Evolutionary conservation across 2,329 filamentous ascomycete genomes (phyloP), one percentile per base, ranked within the genome.

Genomic region (Ophiosphaerella herpotricha): DNA sequence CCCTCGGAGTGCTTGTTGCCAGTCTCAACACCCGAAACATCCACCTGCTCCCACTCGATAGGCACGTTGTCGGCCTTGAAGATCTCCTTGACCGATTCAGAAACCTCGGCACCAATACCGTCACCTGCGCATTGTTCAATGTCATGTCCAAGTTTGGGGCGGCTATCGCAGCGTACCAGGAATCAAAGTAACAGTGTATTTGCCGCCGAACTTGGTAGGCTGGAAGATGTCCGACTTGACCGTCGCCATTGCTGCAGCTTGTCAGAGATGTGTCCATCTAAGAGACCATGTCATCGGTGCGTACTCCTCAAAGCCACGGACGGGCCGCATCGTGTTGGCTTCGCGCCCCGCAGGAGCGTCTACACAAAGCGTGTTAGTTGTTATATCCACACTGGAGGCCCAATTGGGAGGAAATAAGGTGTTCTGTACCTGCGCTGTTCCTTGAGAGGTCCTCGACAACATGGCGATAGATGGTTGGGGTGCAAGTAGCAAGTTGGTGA

Each of bases 11-110:
- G 88, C 78, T 91, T 91, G 75, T 85, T 84, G 70, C 89, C 89
- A 53, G 87, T 85, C 74, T 93, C 90, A 61, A 97, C 84, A 77
- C 94, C 94, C 24, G 90, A 91, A 39, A 96, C 93, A 74, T 97
- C 92, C 68, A 99, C 85, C 82, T 97, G 92, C 79, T 99, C 94
- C 93, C 94, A 97, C 79, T 97, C 91, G 70, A 99, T 87, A 71
- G 94, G 94, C 46, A 97, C 93, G 75, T 96, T 97, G 82, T 97
- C 93, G 75, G 93, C 92, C 86, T 97, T 97, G 88, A 97, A 97
- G 77, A 99, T 89, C 65, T 93, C 95, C 87, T 97, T 96, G 77
- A 99, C 93, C 58, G 91, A 94, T 80, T 97, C 92, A 69, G 93
- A 91, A 56, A 97, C 92, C 81, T 99, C 94, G 77, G 91, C 90